Evolutionary conservation across 495 filamentous ascomycete species (phyloP), one percentile per base, ranked within the genome.

Genomic region (Hypoxylon lenormandii): DNA sequence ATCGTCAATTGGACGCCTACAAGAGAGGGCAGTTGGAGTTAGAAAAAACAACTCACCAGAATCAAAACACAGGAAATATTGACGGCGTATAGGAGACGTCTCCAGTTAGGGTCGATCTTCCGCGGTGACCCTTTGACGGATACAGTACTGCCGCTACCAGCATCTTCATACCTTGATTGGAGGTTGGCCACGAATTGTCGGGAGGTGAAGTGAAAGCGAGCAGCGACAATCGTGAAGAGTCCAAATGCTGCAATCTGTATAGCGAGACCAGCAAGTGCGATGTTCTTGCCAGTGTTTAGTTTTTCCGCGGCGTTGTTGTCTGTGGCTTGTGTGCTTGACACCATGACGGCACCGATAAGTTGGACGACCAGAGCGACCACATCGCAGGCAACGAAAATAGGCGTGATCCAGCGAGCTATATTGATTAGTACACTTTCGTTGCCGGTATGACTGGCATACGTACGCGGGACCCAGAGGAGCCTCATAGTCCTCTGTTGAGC

Each of bases 381-480:
- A 45, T 79, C 79, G 49, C 74, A 78, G 19, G 65, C 59, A 19
- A 79, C 76, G 53, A 80, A 80, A n/a, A 80, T 78, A 1, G 74
- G 76, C 10, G 79, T 80, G 18, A 80, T 40, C 45, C 64, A 80
- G 12, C 82, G 82, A 0, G 83, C 74, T 76, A 33, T 10, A 19
- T 16, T 13, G 2, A 36, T 66, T 23, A 70, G 60, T 47, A 49
- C 0, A 13, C 13, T 15, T 12, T 1, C 15, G 11, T 3, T 50
- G 5, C 0, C 7, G n/a, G 15, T 2, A 38, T 4, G 26, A 36
- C 1, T 13, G 21, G n/a, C 42, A 49, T 18, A 55, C 72, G 18
- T 52, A 76, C 74, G 79, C 4, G 83, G 80, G 0, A 83, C 77
- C 82, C 82, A 85, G 46, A 83, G 77, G 1, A 82, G 64, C 49